Conservation (phyloP, 208 protist genomes). For the Lotmaria passim region DNA sequence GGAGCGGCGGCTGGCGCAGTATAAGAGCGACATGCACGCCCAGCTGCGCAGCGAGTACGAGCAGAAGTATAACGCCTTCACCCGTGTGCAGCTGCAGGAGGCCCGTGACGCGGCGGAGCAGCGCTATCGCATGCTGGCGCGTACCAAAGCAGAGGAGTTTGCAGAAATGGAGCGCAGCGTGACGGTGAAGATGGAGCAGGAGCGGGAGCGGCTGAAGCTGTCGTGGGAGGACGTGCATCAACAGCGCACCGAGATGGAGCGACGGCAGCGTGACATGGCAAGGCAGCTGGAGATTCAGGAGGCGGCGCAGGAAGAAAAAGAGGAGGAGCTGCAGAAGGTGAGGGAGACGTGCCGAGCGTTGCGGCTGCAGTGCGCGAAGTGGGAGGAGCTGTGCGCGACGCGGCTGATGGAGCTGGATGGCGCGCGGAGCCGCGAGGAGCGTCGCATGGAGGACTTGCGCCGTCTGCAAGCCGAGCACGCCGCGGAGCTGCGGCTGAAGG, state of each 20-base stretch:
- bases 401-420: slow-evolving; percentile 77
- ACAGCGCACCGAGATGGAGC: slow-evolving; percentile 64
- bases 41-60: slow-evolving; percentile 81
- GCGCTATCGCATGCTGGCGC: slow-evolving; percentile 53
- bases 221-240: slow-evolving; percentile 69
- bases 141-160: slow-evolving; percentile 73
- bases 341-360: slow-evolving; percentile 50
- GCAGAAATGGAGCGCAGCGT: slow-evolving; percentile 61
- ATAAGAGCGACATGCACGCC: slow-evolving; percentile 72
- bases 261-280: slow-evolving; percentile 52
- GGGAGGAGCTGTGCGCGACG: slow-evolving; percentile 78
- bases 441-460: slow-evolving; percentile 70
- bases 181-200: slow-evolving; percentile 61
- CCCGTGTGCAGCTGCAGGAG: slow-evolving; percentile 59
- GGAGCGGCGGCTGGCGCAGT: slow-evolving; percentile 74
- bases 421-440: slow-evolving; percentile 65
- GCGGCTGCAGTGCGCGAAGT: slow-evolving; percentile 59
- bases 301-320: slow-evolving; percentile 20
- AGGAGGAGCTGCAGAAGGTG: slow-evolving; percentile 38
- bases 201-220: slow-evolving; percentile 61
- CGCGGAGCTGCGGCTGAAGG: slow-evolving; percentile 78
- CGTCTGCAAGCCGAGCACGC: slow-evolving; percentile 77
- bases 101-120: slow-evolving; percentile 57
- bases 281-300: slow-evolving; percentile 54
- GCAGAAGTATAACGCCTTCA: slow-evolving; percentile 71